phyloP scores from a whole-genome alignment of 2,329 filamentous ascomycete species.

The Stenocarpella maydis region DNA sequence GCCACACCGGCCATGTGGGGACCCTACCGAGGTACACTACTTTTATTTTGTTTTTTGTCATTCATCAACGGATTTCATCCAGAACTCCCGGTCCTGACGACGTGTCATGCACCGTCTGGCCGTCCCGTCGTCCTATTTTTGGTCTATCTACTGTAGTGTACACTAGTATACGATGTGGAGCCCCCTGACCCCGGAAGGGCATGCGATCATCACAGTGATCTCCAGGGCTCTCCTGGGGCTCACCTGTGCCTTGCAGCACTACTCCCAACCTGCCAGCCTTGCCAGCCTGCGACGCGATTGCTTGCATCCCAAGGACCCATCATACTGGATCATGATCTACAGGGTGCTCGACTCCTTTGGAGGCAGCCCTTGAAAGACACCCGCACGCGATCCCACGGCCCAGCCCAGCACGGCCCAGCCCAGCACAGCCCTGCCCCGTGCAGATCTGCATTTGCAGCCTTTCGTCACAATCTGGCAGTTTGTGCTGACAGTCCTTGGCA shows the following conservation, averaged over 20 bases:
- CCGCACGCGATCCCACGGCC: not conserved
- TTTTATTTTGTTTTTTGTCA: no score
- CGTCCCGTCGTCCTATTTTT: conserved; percentile 25
- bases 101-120: not conserved
- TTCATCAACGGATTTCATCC: conserved; percentile 2
- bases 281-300: not conserved
- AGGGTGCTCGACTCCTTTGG: not conserved
- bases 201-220: conserved; percentile 21
- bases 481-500: conserved; percentile 20
- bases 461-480: not conserved
- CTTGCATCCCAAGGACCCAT: conserved; percentile 15
- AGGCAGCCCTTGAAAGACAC: conserved; percentile 3
- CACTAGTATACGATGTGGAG: no score
- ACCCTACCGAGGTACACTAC: no score
- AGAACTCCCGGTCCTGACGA: conserved; percentile 3
- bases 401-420: conserved; percentile 8
- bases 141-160: no score
- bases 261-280: no score
- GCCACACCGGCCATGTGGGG: conserved; percentile 19
- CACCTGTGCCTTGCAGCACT: conserved; percentile 14
- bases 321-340: conserved; percentile 12
- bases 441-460: conserved; percentile 20
- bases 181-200: not conserved
- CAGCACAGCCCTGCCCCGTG: no score
- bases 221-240: conserved; percentile 19